Base-by-base conservation (phyloP, 1,139 yeast species). In the Eremothecium gossypii region DNA sequence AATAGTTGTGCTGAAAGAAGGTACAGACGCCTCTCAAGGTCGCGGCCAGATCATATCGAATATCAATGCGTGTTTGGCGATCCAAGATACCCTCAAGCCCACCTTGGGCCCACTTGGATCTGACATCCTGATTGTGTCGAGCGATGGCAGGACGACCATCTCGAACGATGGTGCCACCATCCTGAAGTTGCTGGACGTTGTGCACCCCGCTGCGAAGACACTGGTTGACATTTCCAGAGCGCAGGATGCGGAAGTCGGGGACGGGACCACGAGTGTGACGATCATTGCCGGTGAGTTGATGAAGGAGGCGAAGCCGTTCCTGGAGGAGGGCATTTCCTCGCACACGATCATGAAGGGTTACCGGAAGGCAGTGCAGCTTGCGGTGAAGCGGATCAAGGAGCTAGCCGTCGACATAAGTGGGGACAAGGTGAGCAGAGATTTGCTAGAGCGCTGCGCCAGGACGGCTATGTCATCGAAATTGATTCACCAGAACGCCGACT, bases 241-340 rank as follows among this genome's bases (percentile, higher is more conserved):
- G 1, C 99, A 91, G 67, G 99, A 91, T 65, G 96, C 96, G 17
- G 99, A 91, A 66, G 97, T 91, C 45, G 99, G 99, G 49, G 99
- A 91, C 64, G 99, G 99, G 52, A 91, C 99, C 33, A 91, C 98
- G 0, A 81, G 96, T 33, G 98, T 93, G 10, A 86, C 97, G 1
- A 74, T 91, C 38, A 67, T 91, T 50, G 97, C 98, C 1, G 96
- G 97, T 44, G 98, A 91, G 66, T 74, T 91, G 50, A 74, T 91
- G 65, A 86, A 86, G 61, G 97, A 91, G 64, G 79, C 93, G 53
- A 87, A 86, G 61, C 66, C 76, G 30, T 91, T 89, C 58, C 85
- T 91, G 48, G 98, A 91, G 65, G 98, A 91, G 65, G 96, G 96
- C 32, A 85, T 91, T 50, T 83, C 95, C 26, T 80, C 96, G 4